Evolutionary conservation across 805 yeast species (phyloP), one percentile per base, ranked within the genome.

Genomic region (Maudiozyma pseudohumilis): DNA sequence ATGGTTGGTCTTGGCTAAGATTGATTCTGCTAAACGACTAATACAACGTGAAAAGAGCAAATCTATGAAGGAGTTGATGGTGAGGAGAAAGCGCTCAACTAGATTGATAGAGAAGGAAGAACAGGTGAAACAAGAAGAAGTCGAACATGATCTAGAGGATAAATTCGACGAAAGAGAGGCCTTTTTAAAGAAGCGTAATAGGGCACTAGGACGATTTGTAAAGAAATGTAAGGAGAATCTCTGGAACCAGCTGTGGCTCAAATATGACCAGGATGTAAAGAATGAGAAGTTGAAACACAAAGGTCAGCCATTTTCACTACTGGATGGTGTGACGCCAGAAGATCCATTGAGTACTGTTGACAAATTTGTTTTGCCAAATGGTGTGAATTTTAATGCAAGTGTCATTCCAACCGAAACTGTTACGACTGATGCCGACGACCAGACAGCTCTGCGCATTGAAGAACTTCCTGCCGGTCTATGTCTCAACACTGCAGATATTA

Each of bases 81-180:
- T 77, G 4, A 73, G 81, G 40, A 68, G 92, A 49, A 82, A 83
- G 49, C 68, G 85, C 46, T 81, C 89, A 0, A 74, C 86, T 2
- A 69, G 92, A 57, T 57, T 83, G 31, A 83, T 79, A 46, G 81
- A 80, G 15, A 76, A 74, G 49, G 81, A 76, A 43, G 85, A 80
- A 44, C 74, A 70, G 16, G 66, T 66, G 36, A 61, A 61, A 34
- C 54, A 62, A 22, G 67, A 65, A 40, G 66, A 66, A 33, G 65
- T 70, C 40, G 73, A 66, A 34, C 69, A 69, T 26, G 34, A 43
- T 16, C 49, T 59, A 48, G 35, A 38, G 17, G 56, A 51, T 39
- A 63, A 65, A 31, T 61, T 68, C 28, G 61, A 68, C 31, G 48
- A 52, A 13, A 51, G 61, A 35, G 59, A 55, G 21, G 43, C 46